Percentiles rank a stretch among this genome's conserved stretches.
phyloP scores from a whole-genome alignment of 768 basidiomycete genomes.

The Pleurotus sapidus region DNA sequence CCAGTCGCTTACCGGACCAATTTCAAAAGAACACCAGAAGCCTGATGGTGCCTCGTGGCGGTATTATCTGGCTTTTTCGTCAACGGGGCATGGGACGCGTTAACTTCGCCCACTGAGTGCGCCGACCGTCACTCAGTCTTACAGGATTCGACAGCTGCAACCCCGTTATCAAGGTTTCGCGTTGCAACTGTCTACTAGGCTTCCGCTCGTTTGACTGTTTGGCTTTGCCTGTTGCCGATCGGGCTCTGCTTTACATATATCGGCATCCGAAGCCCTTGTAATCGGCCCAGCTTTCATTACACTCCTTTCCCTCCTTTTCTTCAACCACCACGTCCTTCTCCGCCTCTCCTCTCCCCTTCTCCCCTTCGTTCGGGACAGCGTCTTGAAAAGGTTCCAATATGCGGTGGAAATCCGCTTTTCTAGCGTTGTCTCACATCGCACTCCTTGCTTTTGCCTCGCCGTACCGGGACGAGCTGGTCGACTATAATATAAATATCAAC shows the following conservation, averaged over 20 bases:
- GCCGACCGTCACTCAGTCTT: background rate
- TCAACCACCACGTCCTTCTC: constrained; percentile 10
- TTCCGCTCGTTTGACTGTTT: background rate
- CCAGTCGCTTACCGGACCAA: no score
- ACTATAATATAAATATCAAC: constrained; percentile 81
- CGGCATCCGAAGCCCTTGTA: no score
- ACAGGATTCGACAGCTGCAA: background rate
- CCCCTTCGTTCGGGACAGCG: constrained; percentile 8
- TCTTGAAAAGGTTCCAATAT: constrained; percentile 23
- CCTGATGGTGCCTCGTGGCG: background rate
- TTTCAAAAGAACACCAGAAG: background rate
- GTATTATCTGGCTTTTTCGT: background rate
- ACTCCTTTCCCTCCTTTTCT: constrained; percentile 10
- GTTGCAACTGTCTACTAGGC: no score
- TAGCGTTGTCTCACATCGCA: constrained; percentile 34
- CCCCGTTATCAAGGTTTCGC: background rate
- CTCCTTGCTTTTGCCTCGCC: constrained; percentile 53
- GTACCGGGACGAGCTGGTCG: constrained; percentile 59
- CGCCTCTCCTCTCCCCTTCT: constrained; percentile 17
- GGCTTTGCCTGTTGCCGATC: constrained; percentile 1
- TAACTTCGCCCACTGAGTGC: background rate
- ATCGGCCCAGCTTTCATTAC: no score
- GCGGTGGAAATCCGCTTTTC: constrained; percentile 40
- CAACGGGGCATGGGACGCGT: background rate
- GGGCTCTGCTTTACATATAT: background rate